Evolutionary conservation across 2,329 filamentous ascomycete genomes (phyloP).

Genomic region (Hymenoscyphus salicellus): DNA sequence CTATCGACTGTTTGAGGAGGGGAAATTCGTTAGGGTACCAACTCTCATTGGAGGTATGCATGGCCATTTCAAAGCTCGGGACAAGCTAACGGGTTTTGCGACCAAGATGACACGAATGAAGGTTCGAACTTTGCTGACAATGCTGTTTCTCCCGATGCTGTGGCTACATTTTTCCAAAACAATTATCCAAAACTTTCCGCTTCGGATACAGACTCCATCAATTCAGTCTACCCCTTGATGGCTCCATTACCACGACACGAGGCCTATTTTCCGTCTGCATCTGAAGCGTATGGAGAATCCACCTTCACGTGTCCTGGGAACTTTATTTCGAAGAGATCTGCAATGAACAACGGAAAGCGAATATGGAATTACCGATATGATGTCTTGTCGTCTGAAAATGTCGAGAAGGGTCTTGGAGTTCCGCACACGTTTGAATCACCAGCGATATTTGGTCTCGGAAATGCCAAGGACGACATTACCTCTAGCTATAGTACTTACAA

Average conservation of each 20-base stretch:
- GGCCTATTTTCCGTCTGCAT: conserved; percentile 41
- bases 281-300: conserved; percentile 45
- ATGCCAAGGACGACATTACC: conserved; percentile 34
- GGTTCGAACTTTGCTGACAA: conserved; percentile 55
- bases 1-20: conserved; percentile 37
- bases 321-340: conserved; percentile 38
- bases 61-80: not conserved
- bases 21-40: conserved; percentile 41
- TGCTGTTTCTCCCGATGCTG: conserved; percentile 34
- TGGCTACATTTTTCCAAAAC: conserved; percentile 38
- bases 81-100: not conserved
- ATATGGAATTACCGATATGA: conserved; percentile 50
- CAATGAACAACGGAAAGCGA: conserved; percentile 33
- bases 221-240: conserved; percentile 34
- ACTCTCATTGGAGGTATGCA: conserved; percentile 40
- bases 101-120: conserved; percentile 47
- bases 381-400: conserved; percentile 40
- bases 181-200: conserved; percentile 39
- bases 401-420: conserved; percentile 38
- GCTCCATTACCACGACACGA: conserved; percentile 34
- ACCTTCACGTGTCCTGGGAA: conserved; percentile 48
- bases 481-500: conserved; percentile 36
- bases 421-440: conserved; percentile 39
- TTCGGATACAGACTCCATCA: conserved; percentile 32
- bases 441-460: conserved; percentile 40